Percentiles rank a stretch among this genome's conserved stretches.
Conservation (phyloP, 805 yeast species). For the Kodamaea laetipori region DNA sequence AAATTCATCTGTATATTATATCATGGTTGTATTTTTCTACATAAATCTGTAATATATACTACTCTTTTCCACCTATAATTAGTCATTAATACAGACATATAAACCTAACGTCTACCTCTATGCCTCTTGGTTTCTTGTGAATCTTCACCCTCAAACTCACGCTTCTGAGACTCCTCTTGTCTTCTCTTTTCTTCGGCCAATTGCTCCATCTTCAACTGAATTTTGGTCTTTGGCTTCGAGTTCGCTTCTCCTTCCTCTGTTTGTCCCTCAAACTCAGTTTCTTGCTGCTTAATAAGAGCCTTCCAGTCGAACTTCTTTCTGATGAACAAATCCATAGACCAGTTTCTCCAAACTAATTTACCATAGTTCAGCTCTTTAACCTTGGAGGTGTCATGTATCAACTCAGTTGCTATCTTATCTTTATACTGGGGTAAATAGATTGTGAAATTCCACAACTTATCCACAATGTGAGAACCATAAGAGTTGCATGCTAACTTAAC, state of each 20-base stretch:
- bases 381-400: constrained; percentile 57
- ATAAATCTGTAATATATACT: not conserved
- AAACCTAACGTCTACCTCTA: constrained; percentile 20
- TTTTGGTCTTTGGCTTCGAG: constrained; percentile 29
- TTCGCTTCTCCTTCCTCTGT: constrained; percentile 20
- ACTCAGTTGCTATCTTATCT: constrained; percentile 77
- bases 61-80: no score
- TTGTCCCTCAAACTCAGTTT: constrained; percentile 31
- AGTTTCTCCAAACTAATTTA: constrained; percentile 90
- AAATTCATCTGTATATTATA: no score
- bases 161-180: constrained; percentile 25
- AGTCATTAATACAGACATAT: no score
- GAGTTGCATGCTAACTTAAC: constrained; percentile 76
- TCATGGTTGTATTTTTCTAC: not conserved
- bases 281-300: constrained; percentile 51
- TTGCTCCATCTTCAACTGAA: constrained; percentile 44
- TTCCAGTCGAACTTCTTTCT: constrained; percentile 87
- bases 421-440: constrained; percentile 77
- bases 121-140: constrained; percentile 23
- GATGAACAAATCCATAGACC: constrained; percentile 80
- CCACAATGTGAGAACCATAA: constrained; percentile 89
- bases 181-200: constrained; percentile 32
- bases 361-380: constrained; percentile 90
- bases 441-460: constrained; percentile 79
- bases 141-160: constrained; percentile 22